Evolutionary conservation across 345 rosid genomes (phyloP).

Genomic region (Murraya paniculata): DNA sequence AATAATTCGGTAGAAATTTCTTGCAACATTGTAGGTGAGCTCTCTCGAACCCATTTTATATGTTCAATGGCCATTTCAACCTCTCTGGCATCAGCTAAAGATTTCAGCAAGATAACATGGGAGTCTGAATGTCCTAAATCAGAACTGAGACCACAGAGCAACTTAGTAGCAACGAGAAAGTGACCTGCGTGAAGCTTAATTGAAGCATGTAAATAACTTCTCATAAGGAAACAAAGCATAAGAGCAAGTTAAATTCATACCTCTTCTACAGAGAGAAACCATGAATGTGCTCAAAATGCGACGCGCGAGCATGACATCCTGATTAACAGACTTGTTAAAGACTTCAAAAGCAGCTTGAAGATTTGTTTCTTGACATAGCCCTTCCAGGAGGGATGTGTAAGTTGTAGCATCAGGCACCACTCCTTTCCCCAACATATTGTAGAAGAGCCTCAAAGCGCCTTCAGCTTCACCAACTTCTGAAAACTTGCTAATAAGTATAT

Average conservation of each 20-base stretch:
- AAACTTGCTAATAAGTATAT: constrained; percentile 61
- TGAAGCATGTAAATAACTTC: neutral
- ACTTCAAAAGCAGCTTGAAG: constrained; percentile 55
- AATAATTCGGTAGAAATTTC: constrained; percentile 39
- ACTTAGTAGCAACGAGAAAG: constrained; percentile 42
- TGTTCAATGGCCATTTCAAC: constrained; percentile 49
- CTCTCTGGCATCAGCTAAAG: constrained; percentile 56
- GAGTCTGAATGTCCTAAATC: constrained; percentile 40
- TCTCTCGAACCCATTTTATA: constrained; percentile 41
- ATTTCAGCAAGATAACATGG: constrained; percentile 56
- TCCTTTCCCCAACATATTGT: constrained; percentile 65
- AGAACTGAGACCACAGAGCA: constrained; percentile 34
- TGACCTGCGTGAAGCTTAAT: constrained; percentile 35
- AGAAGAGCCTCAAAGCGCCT: constrained; percentile 65
- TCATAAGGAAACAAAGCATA: neutral
- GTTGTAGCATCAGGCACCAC: constrained; percentile 58
- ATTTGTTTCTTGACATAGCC: constrained; percentile 63
- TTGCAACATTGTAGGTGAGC: constrained; percentile 39
- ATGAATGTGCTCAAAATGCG: constrained; percentile 40
- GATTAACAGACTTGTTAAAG: constrained; percentile 46
- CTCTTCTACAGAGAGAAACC: constrained; percentile 54
- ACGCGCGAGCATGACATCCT: constrained; percentile 37
- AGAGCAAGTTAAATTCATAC: constrained; percentile 26
- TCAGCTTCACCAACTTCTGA: constrained; percentile 66
- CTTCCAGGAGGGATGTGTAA: constrained; percentile 53